Base-by-base conservation (phyloP, 208 protist genomes). In the Angomonas ambiguus region DNA sequence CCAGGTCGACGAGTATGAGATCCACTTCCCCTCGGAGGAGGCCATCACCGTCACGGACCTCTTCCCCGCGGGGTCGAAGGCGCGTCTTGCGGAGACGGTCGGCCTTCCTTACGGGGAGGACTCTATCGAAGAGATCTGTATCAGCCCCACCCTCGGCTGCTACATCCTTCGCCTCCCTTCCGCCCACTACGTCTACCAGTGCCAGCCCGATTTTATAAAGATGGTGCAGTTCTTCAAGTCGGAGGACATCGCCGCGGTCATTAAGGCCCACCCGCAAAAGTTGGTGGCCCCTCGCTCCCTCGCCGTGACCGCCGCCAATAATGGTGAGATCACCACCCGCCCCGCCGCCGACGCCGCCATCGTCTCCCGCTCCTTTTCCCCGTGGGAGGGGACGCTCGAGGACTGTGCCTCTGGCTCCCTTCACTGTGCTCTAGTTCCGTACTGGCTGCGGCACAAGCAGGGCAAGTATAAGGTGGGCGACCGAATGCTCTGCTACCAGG, bases 331-430 rank as follows among this genome's bases (percentile, higher is more conserved):
- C n/a, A 30, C 6, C 10, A 79, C 70, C 1, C 55, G 56, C 8
- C 71, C 76, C 18, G 61, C 61, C 45, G 66, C 69, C 32, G 53
- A 59, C 4, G 48, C 74, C 11, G 67, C 88, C 11, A 67, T 93
- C 31, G 45, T 88, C 27, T 87, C 87, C 24, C 83, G 87, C 63
- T 79, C 84, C 74, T 93, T 93, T 56, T 72, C 77, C 35, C 83
- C 83, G 60, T 86, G 79, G 77, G 55, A 75, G 42, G 83, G 87
- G 48, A 62, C 86, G 22, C 55, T 60, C 0, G 87, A 93, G 74
- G 87, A 93, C 61, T 70, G 77, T 30, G 87, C 90, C 25, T 82
- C 87, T 8, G 81, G 83, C 61, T 73, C 77, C 33, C 58, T 78
- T 51, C 62, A 84, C 71, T 77, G 67, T 33, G 38, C 67, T 8